phyloP scores from a whole-genome alignment of 2,329 filamentous ascomycete species.

The Claviceps sp. region DNA sequence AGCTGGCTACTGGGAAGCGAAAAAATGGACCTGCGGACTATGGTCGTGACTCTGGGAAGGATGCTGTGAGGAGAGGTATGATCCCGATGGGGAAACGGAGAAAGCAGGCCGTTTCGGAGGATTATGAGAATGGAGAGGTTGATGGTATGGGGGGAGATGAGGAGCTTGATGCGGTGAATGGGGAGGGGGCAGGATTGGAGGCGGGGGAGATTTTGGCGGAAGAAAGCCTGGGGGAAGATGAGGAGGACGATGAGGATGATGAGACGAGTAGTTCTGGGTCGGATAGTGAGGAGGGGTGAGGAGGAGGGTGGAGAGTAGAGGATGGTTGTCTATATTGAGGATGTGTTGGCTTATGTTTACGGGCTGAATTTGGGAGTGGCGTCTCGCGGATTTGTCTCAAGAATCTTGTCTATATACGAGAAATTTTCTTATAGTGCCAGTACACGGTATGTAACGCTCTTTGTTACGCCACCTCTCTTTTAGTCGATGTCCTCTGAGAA shows the following conservation, averaged over 20 bases:
- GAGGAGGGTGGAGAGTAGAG: too few species aligned
- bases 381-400: too few species aligned
- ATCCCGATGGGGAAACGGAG: slow-evolving; percentile 6
- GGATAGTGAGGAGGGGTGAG: slow-evolving; percentile 15
- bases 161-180: slow-evolving; percentile 5
- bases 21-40: slow-evolving; percentile 2
- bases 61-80: background rate
- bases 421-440: too few species aligned
- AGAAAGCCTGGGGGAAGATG: slow-evolving; percentile 24
- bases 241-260: slow-evolving; percentile 17
- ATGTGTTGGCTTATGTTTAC: too few species aligned
- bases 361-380: too few species aligned
- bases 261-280: slow-evolving; percentile 31
- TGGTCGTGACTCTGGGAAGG: background rate
- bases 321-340: too few species aligned
- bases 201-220: slow-evolving; percentile 25
- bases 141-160: slow-evolving; percentile 10
- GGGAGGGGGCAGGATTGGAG: slow-evolving; percentile 10
- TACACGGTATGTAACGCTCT: too few species aligned
- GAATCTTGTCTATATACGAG: too few species aligned
- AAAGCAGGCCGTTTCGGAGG: slow-evolving; percentile 2
- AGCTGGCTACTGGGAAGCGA: slow-evolving; percentile 14
- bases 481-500: too few species aligned
- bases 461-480: too few species aligned
- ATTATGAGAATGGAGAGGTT: slow-evolving; percentile 22